phyloP scores from a whole-genome alignment of 1,139 yeast species.

The Wickerhamomyces sp. region DNA sequence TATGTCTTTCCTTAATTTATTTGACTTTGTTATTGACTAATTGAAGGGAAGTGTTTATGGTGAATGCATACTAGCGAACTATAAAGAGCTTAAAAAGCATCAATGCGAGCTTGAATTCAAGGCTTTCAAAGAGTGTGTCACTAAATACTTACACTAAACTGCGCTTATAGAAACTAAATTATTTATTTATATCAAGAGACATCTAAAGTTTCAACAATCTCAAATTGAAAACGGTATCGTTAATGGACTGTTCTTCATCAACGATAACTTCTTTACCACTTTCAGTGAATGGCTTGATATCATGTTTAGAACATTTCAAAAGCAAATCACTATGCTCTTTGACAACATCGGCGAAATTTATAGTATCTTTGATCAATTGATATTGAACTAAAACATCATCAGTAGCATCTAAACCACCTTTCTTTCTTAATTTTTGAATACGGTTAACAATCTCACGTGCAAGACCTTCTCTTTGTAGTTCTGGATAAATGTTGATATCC shows the following conservation, averaged over 20 bases:
- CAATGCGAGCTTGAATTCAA: constrained; percentile 55
- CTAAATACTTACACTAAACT: constrained; percentile 29
- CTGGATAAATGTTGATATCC: constrained; percentile 85
- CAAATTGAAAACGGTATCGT: constrained; percentile 77
- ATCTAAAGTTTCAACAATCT: constrained; percentile 62
- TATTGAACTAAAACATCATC: constrained; percentile 92
- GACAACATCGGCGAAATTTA: constrained; percentile 63
- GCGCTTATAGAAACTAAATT: neutral
- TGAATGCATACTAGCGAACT: constrained; percentile 53
- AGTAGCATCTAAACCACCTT: constrained; percentile 90
- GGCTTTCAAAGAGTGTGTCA: constrained; percentile 54
- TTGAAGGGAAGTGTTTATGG: constrained; percentile 50
- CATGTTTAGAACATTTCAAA: constrained; percentile 71
- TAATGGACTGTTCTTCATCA: constrained; percentile 87
- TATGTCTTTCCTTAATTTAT: neutral
- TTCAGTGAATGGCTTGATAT: constrained; percentile 40
- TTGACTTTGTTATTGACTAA: neutral
- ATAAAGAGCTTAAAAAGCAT: constrained; percentile 51
- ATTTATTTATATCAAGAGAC: neutral
- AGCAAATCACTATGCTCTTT: constrained; percentile 62
- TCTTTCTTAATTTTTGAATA: constrained; percentile 96
- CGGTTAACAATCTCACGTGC: constrained; percentile 97
- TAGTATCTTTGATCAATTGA: constrained; percentile 63
- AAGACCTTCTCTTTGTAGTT: constrained; percentile 86
- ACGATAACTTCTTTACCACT: constrained; percentile 51